These are phyloP conservation scores for Chaetomium sp. DNA, from an alignment of 2,329 filamentous ascomycete species.

Conservation along the genomic window DNA sequence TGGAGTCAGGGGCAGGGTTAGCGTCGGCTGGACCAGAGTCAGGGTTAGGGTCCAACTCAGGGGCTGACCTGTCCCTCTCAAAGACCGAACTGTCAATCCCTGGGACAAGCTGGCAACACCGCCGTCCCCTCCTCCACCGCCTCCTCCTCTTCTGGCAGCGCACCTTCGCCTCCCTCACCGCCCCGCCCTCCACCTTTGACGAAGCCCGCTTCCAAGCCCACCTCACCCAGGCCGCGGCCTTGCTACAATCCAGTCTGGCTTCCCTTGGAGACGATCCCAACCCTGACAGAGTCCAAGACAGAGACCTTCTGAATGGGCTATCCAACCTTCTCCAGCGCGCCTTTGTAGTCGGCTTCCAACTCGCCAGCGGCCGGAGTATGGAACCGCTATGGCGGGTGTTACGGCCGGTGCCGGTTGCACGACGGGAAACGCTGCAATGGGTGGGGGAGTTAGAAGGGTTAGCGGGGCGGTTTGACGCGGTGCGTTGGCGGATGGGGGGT, in stretches of 20 bases:
- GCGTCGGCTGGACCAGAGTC: too few species aligned
- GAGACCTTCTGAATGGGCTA: conserved; percentile 36
- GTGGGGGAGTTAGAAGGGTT: conserved; percentile 48
- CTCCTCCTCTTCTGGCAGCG: conserved; percentile 50
- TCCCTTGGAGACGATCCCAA: conserved; percentile 24
- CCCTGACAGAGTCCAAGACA: not conserved
- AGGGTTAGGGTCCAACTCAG: too few species aligned
- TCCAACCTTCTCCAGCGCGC: conserved; percentile 41
- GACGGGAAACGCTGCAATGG: conserved; percentile 39
- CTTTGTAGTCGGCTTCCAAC: conserved; percentile 64
- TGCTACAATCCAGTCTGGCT: conserved; percentile 33
- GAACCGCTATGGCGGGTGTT: conserved; percentile 69
- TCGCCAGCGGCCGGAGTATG: conserved; percentile 74
- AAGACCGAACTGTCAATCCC: too few species aligned
- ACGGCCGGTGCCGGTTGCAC: conserved; percentile 54
- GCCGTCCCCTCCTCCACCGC: conserved; percentile 29
- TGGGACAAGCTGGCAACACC: too few species aligned
- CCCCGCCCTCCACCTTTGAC: conserved; percentile 40
- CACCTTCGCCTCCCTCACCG: conserved; percentile 43
- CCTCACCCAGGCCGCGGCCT: conserved; percentile 43
- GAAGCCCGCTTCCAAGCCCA: conserved; percentile 61
- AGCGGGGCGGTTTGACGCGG: conserved; percentile 52
- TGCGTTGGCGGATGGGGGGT: conserved; percentile 50
- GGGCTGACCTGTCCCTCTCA: too few species aligned
- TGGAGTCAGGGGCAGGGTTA: too few species aligned